phyloP scores from a whole-genome alignment of 768 basidiomycete genomes.

The Boletus patriciae region DNA sequence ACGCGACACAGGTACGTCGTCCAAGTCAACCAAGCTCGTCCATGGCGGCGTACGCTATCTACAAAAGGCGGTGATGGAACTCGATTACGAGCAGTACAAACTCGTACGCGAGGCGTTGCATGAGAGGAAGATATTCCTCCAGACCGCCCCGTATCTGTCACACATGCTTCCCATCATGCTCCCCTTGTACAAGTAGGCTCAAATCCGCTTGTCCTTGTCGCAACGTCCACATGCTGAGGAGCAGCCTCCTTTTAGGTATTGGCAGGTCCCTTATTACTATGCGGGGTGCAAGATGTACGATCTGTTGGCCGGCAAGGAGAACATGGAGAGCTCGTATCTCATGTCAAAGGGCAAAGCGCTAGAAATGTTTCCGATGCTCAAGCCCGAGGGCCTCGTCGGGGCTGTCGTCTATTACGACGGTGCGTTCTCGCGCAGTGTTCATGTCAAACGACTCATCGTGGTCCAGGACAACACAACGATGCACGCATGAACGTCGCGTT shows the following conservation, averaged over 20 bases:
- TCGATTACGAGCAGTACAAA: slow-evolving; percentile 96
- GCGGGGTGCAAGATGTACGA: slow-evolving; percentile 97
- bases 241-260: slow-evolving; percentile 54
- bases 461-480: slow-evolving; percentile 92
- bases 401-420: slow-evolving; percentile 98
- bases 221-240: slow-evolving; percentile 5
- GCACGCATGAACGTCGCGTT: slow-evolving; percentile 97
- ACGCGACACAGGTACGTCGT: slow-evolving; percentile 71
- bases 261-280: slow-evolving; percentile 97
- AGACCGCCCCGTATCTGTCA: slow-evolving; percentile 92
- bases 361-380: slow-evolving; percentile 96
- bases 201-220: neutral
- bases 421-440: slow-evolving; percentile 31
- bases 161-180: slow-evolving; percentile 96
- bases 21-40: slow-evolving; percentile 96
- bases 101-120: slow-evolving; percentile 94
- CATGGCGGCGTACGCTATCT: slow-evolving; percentile 98
- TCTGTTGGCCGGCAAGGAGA: slow-evolving; percentile 89
- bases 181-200: slow-evolving; percentile 83
- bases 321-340: slow-evolving; percentile 93
- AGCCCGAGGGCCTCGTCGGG: slow-evolving; percentile 86
- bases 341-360: slow-evolving; percentile 94
- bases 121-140: slow-evolving; percentile 90
- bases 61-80: slow-evolving; percentile 93
- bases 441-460: neutral